These are phyloP conservation scores for Aspergillus sp. DNA, from an alignment of 2,329 filamentous ascomycete genomes.

Conservation along the genomic window DNA sequence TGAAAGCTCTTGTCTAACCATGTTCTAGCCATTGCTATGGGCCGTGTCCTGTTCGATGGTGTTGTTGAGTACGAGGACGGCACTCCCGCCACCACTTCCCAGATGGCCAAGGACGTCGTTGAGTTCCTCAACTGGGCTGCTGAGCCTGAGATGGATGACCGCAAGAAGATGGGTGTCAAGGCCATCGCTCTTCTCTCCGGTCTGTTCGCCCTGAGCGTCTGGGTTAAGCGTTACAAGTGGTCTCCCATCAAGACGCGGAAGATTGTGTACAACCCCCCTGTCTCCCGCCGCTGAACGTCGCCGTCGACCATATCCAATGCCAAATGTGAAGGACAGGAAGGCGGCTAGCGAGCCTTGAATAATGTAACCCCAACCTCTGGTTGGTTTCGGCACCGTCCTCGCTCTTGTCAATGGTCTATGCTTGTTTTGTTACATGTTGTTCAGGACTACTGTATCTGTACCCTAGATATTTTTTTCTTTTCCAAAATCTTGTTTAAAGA, in stretches of 20 bases:
- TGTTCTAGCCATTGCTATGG: slow-evolving; percentile 77
- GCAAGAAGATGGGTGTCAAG: slow-evolving; percentile 99
- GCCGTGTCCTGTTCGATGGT: slow-evolving; percentile 94
- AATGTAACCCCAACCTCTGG: slow-evolving; percentile 25
- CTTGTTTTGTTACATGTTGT: slow-evolving; percentile 40
- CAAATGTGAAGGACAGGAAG: slow-evolving; percentile 28
- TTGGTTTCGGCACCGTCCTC: slow-evolving; percentile 23
- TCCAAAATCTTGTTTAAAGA: slow-evolving; percentile 40
- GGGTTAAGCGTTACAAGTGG: slow-evolving; percentile 99
- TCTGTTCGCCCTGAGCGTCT: slow-evolving; percentile 84
- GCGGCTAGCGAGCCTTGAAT: slow-evolving; percentile 25
- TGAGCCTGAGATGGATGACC: slow-evolving; percentile 98
- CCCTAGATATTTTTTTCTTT: slow-evolving; percentile 41
- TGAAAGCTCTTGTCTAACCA: neutral
- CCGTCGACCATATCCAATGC: slow-evolving; percentile 29
- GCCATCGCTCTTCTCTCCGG: slow-evolving; percentile 76
- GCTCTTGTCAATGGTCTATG: slow-evolving; percentile 29
- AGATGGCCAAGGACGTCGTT: slow-evolving; percentile 99
- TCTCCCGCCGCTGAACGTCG: slow-evolving; percentile 35
- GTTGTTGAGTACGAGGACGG: slow-evolving; percentile 97
- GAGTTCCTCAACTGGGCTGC: slow-evolving; percentile 99
- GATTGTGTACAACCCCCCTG: slow-evolving; percentile 79
- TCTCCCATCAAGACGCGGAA: slow-evolving; percentile 92
- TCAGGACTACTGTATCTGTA: slow-evolving; percentile 43
- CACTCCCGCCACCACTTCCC: slow-evolving; percentile 89